These are phyloP conservation scores for Handroanthus guayacan DNA, from an alignment of 257 asterid species.

Conservation along the genomic window DNA sequence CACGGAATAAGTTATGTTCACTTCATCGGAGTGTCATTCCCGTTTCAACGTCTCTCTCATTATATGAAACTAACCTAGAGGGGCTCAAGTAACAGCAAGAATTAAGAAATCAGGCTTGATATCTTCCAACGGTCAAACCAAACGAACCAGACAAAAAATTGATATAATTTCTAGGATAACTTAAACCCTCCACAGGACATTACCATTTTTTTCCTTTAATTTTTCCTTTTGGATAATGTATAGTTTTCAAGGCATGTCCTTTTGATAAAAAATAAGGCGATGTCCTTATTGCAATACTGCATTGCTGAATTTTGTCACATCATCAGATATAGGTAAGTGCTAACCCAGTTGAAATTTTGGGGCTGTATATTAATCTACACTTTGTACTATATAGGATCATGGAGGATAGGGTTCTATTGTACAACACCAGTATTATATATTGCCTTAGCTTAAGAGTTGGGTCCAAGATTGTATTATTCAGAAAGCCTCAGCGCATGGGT, in stretches of 20 bases:
- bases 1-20: constrained; percentile 16
- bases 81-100: constrained; percentile 20
- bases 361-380: not conserved
- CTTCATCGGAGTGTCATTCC: constrained; percentile 12
- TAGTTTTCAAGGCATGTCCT: constrained; percentile 1
- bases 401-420: not conserved
- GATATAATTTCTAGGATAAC: constrained; percentile 5
- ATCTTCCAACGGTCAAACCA: constrained; percentile 2
- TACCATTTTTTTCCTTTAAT: not conserved
- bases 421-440: not conserved
- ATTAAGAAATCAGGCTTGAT: constrained; percentile 19
- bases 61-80: constrained; percentile 10
- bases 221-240: not conserved
- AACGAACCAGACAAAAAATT: constrained; percentile 8
- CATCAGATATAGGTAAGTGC: constrained; percentile 6
- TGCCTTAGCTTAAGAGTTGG: not conserved
- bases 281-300: not conserved
- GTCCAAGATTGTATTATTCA: constrained; percentile 1
- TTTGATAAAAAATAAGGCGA: not conserved
- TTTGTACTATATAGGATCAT: constrained; percentile 3
- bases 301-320: constrained; percentile 8
- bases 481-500: not conserved
- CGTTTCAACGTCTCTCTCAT: constrained; percentile 20
- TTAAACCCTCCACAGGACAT: not conserved
- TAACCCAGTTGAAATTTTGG: not conserved